Percentiles rank a stretch among this genome's conserved stretches.
phyloP scores from a whole-genome alignment of 148 eudicot species.

The Chenopodium berlandieri region DNA sequence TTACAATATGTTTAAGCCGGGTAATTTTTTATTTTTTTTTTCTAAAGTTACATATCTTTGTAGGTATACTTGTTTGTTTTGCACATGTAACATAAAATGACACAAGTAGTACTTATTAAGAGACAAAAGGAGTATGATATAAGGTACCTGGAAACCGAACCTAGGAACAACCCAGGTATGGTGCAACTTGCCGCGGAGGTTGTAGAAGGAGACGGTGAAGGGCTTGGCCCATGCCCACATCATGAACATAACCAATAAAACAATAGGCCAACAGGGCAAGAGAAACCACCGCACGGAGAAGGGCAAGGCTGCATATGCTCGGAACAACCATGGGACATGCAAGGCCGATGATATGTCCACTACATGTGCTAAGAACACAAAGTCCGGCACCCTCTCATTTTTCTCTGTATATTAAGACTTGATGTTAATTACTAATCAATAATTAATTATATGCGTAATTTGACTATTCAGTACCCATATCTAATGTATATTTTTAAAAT shows the following conservation, averaged over 20 bases:
- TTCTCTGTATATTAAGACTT: constrained; percentile 32
- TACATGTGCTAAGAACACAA: constrained; percentile 76
- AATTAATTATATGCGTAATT: too few species aligned
- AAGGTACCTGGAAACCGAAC: constrained; percentile 61
- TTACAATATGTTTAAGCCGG: too few species aligned
- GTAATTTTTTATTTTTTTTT: too few species aligned
- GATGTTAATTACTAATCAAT: too few species aligned
- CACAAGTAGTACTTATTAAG: not conserved
- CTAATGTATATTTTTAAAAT: too few species aligned
- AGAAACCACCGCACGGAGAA: constrained; percentile 35
- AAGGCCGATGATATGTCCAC: constrained; percentile 55
- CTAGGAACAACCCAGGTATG: constrained; percentile 76
- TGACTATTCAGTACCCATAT: too few species aligned
- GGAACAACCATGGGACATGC: constrained; percentile 51
- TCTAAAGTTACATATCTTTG: too few species aligned
- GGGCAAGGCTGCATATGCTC: constrained; percentile 52
- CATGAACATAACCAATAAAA: constrained; percentile 33
- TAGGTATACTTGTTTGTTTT: too few species aligned
- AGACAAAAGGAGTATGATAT: not conserved
- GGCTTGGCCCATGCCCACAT: constrained; percentile 70
- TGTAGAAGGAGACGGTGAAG: constrained; percentile 42
- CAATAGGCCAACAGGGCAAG: constrained; percentile 38
- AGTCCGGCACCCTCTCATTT: constrained; percentile 56
- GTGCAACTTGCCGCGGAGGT: constrained; percentile 46
- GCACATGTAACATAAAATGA: too few species aligned